phyloP scores from a whole-genome alignment of 1,284 basidiomycete species.

The Rhodotorula sp. region DNA sequence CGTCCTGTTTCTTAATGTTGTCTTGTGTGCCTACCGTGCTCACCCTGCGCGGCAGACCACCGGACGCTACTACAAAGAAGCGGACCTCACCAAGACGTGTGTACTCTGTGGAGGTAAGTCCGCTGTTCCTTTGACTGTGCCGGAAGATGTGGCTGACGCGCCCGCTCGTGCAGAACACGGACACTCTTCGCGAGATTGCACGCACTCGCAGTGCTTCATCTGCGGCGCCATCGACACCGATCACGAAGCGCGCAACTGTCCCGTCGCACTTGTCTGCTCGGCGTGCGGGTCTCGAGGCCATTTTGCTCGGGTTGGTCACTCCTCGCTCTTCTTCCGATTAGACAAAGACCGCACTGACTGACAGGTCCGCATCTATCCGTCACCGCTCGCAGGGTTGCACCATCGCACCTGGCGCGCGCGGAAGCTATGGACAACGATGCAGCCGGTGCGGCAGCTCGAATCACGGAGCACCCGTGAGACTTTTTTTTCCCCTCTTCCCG shows the following conservation, averaged over 20 bases:
- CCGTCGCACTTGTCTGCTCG: slow-evolving; percentile 36
- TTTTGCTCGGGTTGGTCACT: slow-evolving; percentile 18
- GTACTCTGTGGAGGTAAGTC: slow-evolving; percentile 37
- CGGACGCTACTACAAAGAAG: slow-evolving; percentile 41
- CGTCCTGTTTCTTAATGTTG: not conserved
- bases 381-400: slow-evolving; percentile 20
- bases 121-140: no score
- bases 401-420: slow-evolving; percentile 8
- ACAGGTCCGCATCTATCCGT: not conserved
- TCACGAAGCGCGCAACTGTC: slow-evolving; percentile 40
- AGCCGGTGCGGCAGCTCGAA: slow-evolving; percentile 21
- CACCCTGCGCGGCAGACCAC: slow-evolving; percentile 20
- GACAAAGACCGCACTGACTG: not conserved
- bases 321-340: no score
- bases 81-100: slow-evolving; percentile 37
- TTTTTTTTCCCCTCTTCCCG: not conserved
- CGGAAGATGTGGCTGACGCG: not conserved
- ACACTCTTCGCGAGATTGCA: slow-evolving; percentile 39
- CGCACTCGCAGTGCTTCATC: slow-evolving; percentile 40
- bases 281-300: slow-evolving; percentile 39
- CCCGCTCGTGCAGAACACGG: slow-evolving; percentile 25
- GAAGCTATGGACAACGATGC: slow-evolving; percentile 20
- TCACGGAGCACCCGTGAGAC: slow-evolving; percentile 26
- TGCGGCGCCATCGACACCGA: slow-evolving; percentile 37
- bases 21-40: not conserved